These are phyloP conservation scores for Sungouiozyma ichnusensis DNA, from an alignment of 805 yeast genomes.

Conservation along the genomic window DNA sequence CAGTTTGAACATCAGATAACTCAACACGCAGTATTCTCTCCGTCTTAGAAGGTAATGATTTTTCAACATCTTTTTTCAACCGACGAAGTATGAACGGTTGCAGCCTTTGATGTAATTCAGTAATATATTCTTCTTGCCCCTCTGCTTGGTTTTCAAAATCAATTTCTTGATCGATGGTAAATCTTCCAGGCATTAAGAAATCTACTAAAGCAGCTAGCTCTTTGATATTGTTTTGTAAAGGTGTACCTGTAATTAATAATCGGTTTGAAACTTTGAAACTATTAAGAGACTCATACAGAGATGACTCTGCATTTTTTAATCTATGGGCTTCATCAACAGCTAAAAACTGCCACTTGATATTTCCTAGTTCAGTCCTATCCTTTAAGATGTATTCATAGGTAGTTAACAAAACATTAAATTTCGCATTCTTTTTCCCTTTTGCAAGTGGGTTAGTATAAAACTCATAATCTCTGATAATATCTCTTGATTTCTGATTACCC, in stretches of 20 bases:
- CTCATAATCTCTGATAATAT: slow-evolving; percentile 74
- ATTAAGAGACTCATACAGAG: slow-evolving; percentile 77
- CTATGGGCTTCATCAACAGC: slow-evolving; percentile 99
- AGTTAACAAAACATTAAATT: slow-evolving; percentile 84
- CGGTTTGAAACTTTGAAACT: slow-evolving; percentile 79
- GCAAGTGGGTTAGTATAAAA: slow-evolving; percentile 52
- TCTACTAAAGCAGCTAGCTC: slow-evolving; percentile 92
- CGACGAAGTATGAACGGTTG: slow-evolving; percentile 91
- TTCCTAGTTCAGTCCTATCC: slow-evolving; percentile 71
- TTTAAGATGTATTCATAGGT: slow-evolving; percentile 94
- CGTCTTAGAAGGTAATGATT: slow-evolving; percentile 89
- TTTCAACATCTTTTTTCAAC: slow-evolving; percentile 94
- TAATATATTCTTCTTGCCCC: slow-evolving; percentile 80
- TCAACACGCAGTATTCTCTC: slow-evolving; percentile 94
- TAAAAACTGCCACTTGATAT: slow-evolving; percentile 85
- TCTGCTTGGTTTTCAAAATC: slow-evolving; percentile 85
- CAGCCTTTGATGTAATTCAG: slow-evolving; percentile 70
- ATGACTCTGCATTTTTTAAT: slow-evolving; percentile 85
- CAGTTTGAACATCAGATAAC: slow-evolving; percentile 88
- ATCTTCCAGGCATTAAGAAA: slow-evolving; percentile 91
- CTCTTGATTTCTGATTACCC: slow-evolving; percentile 84
- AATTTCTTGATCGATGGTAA: slow-evolving; percentile 84
- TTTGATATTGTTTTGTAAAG: slow-evolving; percentile 88
- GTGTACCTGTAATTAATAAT: slow-evolving; percentile 92
- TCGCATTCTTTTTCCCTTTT: slow-evolving; percentile 47